These are phyloP conservation scores for Claviceps fusiformis DNA, from an alignment of 2,329 filamentous ascomycete genomes.

Conservation along the genomic window DNA sequence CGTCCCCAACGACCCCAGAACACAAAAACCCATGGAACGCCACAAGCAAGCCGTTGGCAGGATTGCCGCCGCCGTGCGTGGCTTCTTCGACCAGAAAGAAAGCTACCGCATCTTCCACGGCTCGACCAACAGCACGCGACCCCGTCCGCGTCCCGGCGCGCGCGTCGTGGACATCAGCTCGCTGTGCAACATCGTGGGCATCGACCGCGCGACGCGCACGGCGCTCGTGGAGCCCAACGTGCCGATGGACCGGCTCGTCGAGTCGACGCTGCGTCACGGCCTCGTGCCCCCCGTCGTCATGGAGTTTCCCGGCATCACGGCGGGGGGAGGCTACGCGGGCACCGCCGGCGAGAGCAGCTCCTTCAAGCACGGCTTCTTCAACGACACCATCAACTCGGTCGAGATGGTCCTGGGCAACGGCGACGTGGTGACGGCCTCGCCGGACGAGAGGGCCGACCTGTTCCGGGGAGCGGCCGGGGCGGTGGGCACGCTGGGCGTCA, in stretches of 20 bases:
- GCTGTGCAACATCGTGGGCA: conserved; percentile 48
- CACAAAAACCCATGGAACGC: conserved; percentile 27
- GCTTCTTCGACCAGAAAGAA: conserved; percentile 32
- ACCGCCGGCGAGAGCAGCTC: conserved; percentile 58
- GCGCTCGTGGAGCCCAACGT: conserved; percentile 66
- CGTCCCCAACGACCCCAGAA: no score
- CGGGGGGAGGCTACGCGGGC: conserved; percentile 57
- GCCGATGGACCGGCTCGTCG: conserved; percentile 58
- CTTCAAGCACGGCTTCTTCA: conserved; percentile 60
- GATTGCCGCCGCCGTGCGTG: conserved; percentile 33
- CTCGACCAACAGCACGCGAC: conserved; percentile 60
- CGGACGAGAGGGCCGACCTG: conserved; percentile 34
- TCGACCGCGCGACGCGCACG: conserved; percentile 40
- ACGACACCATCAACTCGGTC: conserved; percentile 46
- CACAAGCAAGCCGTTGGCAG: conserved; percentile 34
- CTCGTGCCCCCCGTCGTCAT: conserved; percentile 60
- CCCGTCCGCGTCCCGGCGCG: conserved; percentile 20
- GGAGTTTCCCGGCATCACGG: conserved; percentile 66
- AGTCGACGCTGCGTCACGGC: conserved; percentile 48
- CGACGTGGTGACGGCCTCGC: conserved; percentile 41
- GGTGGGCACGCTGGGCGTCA: conserved; percentile 54
- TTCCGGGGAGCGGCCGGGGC: conserved; percentile 54
- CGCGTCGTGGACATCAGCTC: conserved; percentile 47
- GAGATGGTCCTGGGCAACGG: conserved; percentile 61
- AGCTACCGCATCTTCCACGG: conserved; percentile 68